Base-by-base conservation (phyloP, 78 protist genomes). In the Dictyostelium capitatum region DNA sequence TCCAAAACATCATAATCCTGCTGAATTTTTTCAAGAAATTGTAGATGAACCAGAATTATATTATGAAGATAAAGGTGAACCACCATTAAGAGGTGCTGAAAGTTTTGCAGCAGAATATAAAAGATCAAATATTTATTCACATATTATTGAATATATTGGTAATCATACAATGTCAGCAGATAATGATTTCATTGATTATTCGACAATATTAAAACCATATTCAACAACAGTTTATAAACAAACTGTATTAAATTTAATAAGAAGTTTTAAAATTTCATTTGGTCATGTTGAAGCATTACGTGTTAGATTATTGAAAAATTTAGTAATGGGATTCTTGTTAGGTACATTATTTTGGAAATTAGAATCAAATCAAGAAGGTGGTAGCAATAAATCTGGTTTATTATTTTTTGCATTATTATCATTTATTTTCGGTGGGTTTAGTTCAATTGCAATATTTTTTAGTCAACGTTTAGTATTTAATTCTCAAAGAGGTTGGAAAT, bases 1-100 rank as follows among this genome's bases (percentile, higher is more conserved):
- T 4, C 95, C 95, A 30, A 23, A 46, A 15, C 84, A 80, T 82
- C 89, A 90, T 50, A 90, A 90, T 32, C 95, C 95, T 4, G 95
- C 95, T 2, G 95, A 90, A 20, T 90, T 77, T 25, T 82, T 80
- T n/a, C 95, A 90, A 82, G 89, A 81, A 70, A 79, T 80, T 50
- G 95, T 90, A 10, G 94, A 89, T 54, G 94, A 89, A 28, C 94
- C 87, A n/a, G 65, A 59, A 77, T 70, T 79, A 74, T 79, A 80
- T 54, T 89, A n/a, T 17, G n/a, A 8, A 8, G 48, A 8, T 11
- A 59, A 54, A 3, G 65, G 41, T 43, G 30, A 41, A n/a, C 80
- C 81, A 32, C 91, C 91, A 23, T 25, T 72, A 30, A 69, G 48
- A 73, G 91, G 91, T 23, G 46, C 81, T 4, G 56, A 47, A 0